Evolutionary conservation across 139 green algal genomes (phyloP), one percentile per base, ranked within the genome.

Genomic region (Picochlorum sp.): DNA sequence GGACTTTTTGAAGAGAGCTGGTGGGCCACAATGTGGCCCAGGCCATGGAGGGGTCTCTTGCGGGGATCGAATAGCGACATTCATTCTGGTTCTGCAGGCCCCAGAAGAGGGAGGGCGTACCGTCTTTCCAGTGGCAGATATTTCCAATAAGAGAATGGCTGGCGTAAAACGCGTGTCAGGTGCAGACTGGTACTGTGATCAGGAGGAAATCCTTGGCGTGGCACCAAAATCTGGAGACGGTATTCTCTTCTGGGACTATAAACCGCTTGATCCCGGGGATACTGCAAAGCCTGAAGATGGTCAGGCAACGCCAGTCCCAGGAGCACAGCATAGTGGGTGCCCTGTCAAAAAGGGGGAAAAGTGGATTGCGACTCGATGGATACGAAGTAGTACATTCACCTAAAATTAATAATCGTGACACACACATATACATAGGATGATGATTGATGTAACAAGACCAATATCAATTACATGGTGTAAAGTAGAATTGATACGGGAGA

Each of bases 341-440:
- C 76, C 76, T 5, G 76, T 83, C 3, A 20, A 65, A n/a, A 60
- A 81, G 52, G 76, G 76, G 2, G 75, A 83, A 63, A 83, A 83
- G 57, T 83, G 63, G 64, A 79, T 81, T 56, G 75, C 61, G 0
- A 83, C 76, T 7, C 52, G 73, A 4, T 83, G 76, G 76, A 83
- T 83, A 2, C 57, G 76, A 4, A 38, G 16, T n/a, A 10, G 60
- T 1, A 50, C 58, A 6, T 78, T 77, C 38, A 45, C 63, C 16
- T 73, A 1, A n/a, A 30, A 24, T 30, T 66, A 11, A 58, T 20
- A 0, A n/a, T 57, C 49, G 14, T 45, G 14, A 34, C 21, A 47
- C n/a, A n/a, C n/a, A n/a, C n/a, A 57, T 57, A 51, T 28, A 28
- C 24, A 28, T 14, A 51, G 28, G 3, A 30, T 30, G 28, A n/a